These are phyloP conservation scores for Psilocybe cubensis DNA, from an alignment of 768 basidiomycete genomes.

Conservation along the genomic window DNA sequence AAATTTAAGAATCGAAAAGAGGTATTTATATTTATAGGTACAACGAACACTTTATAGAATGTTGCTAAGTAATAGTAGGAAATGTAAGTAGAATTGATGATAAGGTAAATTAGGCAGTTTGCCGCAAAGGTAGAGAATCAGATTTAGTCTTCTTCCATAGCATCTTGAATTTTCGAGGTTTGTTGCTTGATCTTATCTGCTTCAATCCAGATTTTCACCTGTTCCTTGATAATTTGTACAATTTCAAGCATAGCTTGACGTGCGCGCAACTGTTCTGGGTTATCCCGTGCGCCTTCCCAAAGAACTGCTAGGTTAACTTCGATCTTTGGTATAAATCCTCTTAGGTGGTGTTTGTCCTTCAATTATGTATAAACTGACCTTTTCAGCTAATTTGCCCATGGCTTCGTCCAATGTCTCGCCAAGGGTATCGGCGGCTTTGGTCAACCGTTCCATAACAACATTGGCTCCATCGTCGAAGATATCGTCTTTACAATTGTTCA, in stretches of 20 bases:
- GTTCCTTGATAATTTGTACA: constrained; percentile 41
- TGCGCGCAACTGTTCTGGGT: constrained; percentile 45
- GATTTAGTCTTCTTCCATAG: constrained; percentile 21
- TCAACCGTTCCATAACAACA: constrained; percentile 49
- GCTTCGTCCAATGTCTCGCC: constrained; percentile 50
- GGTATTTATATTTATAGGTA: too few species aligned
- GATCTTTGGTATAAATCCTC: constrained; percentile 11
- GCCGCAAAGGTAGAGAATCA: too few species aligned
- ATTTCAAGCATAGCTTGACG: constrained; percentile 42
- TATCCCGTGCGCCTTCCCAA: constrained; percentile 58
- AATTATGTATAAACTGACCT: constrained; percentile 37
- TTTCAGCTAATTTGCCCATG: constrained; percentile 55
- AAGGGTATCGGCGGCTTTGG: constrained; percentile 49
- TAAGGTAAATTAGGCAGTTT: background rate
- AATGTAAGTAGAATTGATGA: background rate
- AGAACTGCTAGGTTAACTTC: constrained; percentile 57
- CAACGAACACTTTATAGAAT: background rate
- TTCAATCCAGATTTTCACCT: constrained; percentile 46
- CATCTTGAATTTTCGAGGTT: constrained; percentile 6
- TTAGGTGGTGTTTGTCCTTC: background rate
- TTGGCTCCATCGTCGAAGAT: constrained; percentile 59
- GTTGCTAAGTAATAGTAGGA: background rate
- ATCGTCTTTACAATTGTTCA: constrained; percentile 46
- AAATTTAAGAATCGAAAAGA: background rate
- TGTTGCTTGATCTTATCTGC: constrained; percentile 38